phyloP scores from a whole-genome alignment of 2,329 filamentous ascomycete genomes.

The Phialocephala sp. region DNA sequence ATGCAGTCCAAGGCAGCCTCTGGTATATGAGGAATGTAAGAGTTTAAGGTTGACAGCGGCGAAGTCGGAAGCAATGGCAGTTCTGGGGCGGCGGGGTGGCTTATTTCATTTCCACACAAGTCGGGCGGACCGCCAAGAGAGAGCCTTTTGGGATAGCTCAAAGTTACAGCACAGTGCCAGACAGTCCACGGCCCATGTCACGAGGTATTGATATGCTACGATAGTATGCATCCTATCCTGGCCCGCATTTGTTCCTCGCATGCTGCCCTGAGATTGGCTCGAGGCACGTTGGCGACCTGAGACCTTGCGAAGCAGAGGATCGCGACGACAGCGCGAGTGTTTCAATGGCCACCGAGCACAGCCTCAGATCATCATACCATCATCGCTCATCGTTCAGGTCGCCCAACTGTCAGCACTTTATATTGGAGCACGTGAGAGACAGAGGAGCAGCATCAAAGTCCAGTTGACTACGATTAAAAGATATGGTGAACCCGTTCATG shows the following conservation, averaged over 20 bases:
- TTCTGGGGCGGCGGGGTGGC: neutral
- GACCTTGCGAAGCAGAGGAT: slow-evolving; percentile 1
- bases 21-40: neutral
- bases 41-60: neutral
- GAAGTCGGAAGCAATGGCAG: slow-evolving; percentile 2
- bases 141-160: neutral
- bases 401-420: neutral
- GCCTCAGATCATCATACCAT: neutral
- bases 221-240: neutral
- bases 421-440: neutral
- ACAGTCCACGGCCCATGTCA: no score
- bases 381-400: neutral
- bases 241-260: neutral
- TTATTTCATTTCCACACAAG: neutral
- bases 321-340: neutral
- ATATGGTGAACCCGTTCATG: neutral
- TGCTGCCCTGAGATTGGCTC: neutral
- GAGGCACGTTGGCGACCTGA: neutral
- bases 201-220: no score
- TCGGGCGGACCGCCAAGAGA: slow-evolving; percentile 4
- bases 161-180: no score
- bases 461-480: neutral
- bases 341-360: slow-evolving; percentile 3
- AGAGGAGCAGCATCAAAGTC: neutral
- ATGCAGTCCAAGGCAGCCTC: neutral